Evolutionary conservation across 2,329 filamentous ascomycete genomes (phyloP).

Genomic region (Thyridium curvatum): DNA sequence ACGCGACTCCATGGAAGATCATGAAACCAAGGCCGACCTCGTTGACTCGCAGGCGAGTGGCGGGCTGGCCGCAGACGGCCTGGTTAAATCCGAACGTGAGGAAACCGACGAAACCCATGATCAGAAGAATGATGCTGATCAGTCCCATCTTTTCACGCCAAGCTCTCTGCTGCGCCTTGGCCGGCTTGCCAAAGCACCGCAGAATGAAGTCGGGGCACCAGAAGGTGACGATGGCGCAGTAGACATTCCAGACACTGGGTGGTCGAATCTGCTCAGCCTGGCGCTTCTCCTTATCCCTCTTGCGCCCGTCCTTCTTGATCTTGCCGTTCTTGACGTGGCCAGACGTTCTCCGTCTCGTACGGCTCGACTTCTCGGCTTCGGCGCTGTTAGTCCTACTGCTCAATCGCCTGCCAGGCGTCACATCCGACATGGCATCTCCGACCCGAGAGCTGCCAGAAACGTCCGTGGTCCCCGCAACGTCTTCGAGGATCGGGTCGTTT

Average conservation of each 20-base stretch:
- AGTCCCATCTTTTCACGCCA: constrained; percentile 98
- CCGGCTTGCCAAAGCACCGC: constrained; percentile 76
- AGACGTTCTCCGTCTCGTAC: constrained; percentile 26
- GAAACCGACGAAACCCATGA: constrained; percentile 88
- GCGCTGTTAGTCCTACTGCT: constrained; percentile 14
- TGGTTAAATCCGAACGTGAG: constrained; percentile 94
- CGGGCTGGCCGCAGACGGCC: constrained; percentile 71
- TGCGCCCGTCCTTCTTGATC: constrained; percentile 50
- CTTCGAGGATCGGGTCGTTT: constrained; percentile 81
- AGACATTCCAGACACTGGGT: constrained; percentile 89
- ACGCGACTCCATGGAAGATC: constrained; percentile 93
- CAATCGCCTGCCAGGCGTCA: constrained; percentile 27
- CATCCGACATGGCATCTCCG: constrained; percentile 36
- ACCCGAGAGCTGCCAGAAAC: constrained; percentile 39
- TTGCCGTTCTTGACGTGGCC: constrained; percentile 49
- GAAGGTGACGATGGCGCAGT: constrained; percentile 90
- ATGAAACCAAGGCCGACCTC: constrained; percentile 77
- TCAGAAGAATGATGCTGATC: constrained; percentile 84
- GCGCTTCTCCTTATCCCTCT: constrained; percentile 31
- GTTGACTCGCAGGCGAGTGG: constrained; percentile 72
- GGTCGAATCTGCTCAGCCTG: constrained; percentile 63
- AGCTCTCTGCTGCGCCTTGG: constrained; percentile 81
- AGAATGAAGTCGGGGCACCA: constrained; percentile 87
- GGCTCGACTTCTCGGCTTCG: constrained; percentile 30
- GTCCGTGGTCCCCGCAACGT: constrained; percentile 60